Evolutionary conservation across 805 yeast species (phyloP).

Genomic region (Candida taoyuanica): DNA sequence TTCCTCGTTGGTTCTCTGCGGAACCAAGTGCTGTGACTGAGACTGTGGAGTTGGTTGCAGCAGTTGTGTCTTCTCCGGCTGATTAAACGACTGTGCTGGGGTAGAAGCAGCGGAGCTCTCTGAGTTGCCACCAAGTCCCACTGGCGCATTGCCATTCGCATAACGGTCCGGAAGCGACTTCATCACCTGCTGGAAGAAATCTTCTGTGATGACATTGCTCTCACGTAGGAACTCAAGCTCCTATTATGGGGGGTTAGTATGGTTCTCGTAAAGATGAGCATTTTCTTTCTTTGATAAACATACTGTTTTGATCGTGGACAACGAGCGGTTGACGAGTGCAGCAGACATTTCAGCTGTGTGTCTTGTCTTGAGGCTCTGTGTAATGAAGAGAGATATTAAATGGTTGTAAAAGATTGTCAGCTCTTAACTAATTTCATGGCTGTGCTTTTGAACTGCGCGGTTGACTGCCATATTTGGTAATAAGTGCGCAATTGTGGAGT

Average conservation of each 20-base stretch:
- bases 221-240: slow-evolving; percentile 79
- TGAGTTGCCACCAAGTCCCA: no score
- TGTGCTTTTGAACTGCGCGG: no score
- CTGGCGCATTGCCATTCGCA: slow-evolving; percentile 45
- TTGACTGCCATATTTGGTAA: no score
- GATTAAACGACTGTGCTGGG: slow-evolving; percentile 21
- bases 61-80: slow-evolving; percentile 25
- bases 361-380: background rate
- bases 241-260: slow-evolving; percentile 14
- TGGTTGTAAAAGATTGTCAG: no score
- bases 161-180: slow-evolving; percentile 54
- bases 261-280: background rate
- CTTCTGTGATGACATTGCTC: slow-evolving; percentile 62
- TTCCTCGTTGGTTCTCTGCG: slow-evolving; percentile 29
- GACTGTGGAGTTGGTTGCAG: slow-evolving; percentile 17
- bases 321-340: slow-evolving; percentile 71
- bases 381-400: no score
- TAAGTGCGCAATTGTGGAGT: no score
- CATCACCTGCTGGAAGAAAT: slow-evolving; percentile 46
- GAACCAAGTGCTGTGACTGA: slow-evolving; percentile 14
- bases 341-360: slow-evolving; percentile 32
- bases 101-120: slow-evolving; percentile 10
- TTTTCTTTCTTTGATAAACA: slow-evolving; percentile 1
- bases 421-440: no score
- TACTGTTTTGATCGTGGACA: slow-evolving; percentile 61